Conservation (phyloP, 2,329 filamentous ascomycete species). For the Calonectria honghensis region DNA sequence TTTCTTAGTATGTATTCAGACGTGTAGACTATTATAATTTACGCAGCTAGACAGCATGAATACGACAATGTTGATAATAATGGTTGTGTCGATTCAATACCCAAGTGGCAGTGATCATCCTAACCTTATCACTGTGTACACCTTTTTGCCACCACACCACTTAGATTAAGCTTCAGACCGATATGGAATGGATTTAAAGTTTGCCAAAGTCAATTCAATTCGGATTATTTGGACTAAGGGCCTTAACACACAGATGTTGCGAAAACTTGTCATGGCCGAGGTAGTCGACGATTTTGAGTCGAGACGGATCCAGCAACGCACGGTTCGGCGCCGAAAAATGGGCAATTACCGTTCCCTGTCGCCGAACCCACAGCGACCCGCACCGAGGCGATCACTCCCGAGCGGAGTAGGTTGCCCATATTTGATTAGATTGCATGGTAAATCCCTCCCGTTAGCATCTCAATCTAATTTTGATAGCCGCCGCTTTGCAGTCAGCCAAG, state of each 20-base stretch:
- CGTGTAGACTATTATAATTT: too few relatives aligned
- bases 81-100: neutral
- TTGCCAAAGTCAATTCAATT: neutral
- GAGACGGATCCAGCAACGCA: neutral
- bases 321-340: neutral
- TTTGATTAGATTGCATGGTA: neutral
- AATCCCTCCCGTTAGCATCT: neutral
- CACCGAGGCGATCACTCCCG: neutral
- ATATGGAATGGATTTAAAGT: neutral
- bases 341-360: slow-evolving; percentile 6
- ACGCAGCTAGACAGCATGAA: too few relatives aligned
- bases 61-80: too few relatives aligned
- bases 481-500: too few relatives aligned
- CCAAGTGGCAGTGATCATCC: neutral
- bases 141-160: neutral
- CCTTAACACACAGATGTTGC: neutral
- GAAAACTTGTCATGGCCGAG: neutral
- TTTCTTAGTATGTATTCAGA: too few relatives aligned
- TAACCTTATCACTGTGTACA: neutral
- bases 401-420: neutral
- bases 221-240: neutral
- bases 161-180: neutral
- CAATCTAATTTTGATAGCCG: neutral
- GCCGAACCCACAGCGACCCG: neutral
- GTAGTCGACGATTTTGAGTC: neutral